Base-by-base conservation (phyloP, 106 monocot species). In the Agapanthus africanus region DNA sequence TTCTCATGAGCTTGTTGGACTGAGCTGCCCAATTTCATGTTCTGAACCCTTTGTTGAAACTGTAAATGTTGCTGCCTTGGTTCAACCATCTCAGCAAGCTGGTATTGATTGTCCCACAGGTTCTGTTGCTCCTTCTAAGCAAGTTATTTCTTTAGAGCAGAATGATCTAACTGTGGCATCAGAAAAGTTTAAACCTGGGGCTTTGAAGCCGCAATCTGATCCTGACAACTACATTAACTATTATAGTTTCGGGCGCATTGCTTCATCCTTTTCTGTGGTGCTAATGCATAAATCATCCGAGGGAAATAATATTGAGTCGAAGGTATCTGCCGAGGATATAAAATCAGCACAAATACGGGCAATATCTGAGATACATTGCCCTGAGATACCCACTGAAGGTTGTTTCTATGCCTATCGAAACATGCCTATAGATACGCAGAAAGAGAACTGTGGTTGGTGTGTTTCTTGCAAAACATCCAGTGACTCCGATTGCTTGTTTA, bases 371-470 rank as follows among this genome's bases (percentile, higher is more conserved):
- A 66, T 5, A 40, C 11, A 13, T 39, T 19, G 19, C 16, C 16
- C 46, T 2, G 19, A 47, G 46, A 83, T 73, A 39, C 69, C 67
- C 21, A 57, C 46, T 14, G 65, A 71, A 35, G 56, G 67, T 78
- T 69, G 59, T 75, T 86, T 71, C 70, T 81, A 79, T 66, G 52
- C 63, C 37, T 46, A 78, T 77, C 84, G 80, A 47, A 85, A 71
- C n/a, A 65, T 78, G 37, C 70, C 65, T 65, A 32, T 79, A 7
- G 77, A 83, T 41, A 54, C 63, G 40, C 79, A 73, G 27, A 90
- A 85, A 37, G 99, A 99, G 77, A 83, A 75, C 50, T 99, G 99
- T 85, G 99, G 93, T 33, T 99, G 99, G 99, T 99, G 99, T 42
- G 73, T 82, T 71, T 46, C 80, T 46, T 99, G 99, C 66, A 84